Base-by-base conservation (phyloP, 2,329 filamentous ascomycete species). In the Colletotrichum siamense region DNA sequence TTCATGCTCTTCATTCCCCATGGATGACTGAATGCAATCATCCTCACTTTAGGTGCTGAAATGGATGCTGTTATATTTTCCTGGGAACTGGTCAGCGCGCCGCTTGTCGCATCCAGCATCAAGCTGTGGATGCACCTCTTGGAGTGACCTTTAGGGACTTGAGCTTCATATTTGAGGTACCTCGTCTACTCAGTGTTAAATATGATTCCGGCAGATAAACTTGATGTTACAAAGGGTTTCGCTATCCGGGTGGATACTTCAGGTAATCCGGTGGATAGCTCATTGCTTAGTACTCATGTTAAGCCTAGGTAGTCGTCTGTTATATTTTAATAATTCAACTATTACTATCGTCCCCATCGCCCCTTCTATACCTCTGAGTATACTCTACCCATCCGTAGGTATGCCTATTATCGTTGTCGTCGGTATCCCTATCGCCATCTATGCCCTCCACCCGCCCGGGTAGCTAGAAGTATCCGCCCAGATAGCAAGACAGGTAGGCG, bases 341-440 rank as follows among this genome's bases (percentile, higher is more conserved):
- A 39, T 18, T 39, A 3, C 36, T 5, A 39, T 39, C 0, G 36
- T 18, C 15, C 36, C 15, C 36, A 8, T 39, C 36, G 36, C 9
- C 36, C 36, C 15, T 18, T 0, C 3, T 15, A 4, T 36, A 36
- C 6, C 0, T 39, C 1, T 18, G 0, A 16, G 0, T 16, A 18
- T 39, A 8, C 36, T 39, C 36, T 39, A 0, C 0, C 36, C 0
- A 9, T 39, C 36, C 36, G 0, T 8, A 39, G 36, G 36, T 8
- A 18, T 39, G 36, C 36, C 36, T 39, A 18, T 39, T 39, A 39
- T 39, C 36, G 36, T 39, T 5, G 16, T 39, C 36, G 36, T 39
- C 36, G 36, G 36, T 39, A 18, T 39, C 36, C 36, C 36, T 18
- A 0, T 18, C 36, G 36, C 36, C 36, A 39, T 3, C 15, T 8